Conservation (phyloP, 2,329 filamentous ascomycete genomes). For the Cladosporium sp. region DNA sequence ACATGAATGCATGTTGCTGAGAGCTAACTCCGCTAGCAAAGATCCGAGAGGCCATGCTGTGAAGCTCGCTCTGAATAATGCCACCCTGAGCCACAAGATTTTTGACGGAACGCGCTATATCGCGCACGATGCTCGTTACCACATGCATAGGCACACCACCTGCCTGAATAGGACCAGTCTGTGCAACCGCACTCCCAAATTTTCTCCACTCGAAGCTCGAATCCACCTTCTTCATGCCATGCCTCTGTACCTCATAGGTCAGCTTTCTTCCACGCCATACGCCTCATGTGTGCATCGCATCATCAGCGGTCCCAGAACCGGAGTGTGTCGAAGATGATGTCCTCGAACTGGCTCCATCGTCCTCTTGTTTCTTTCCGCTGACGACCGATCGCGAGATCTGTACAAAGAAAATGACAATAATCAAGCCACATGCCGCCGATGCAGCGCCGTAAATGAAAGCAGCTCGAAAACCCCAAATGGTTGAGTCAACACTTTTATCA, state of each 20-base stretch:
- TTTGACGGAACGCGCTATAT: not conserved
- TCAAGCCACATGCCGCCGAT: constrained; percentile 26
- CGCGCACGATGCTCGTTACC: constrained; percentile 4
- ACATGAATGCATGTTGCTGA: not conserved
- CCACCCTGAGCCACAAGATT: not conserved
- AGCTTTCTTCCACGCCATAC: not conserved
- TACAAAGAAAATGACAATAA: constrained; percentile 27
- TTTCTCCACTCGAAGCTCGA: not conserved
- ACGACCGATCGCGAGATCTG: constrained; percentile 24
- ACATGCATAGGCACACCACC: constrained; percentile 2
- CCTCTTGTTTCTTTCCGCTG: constrained; percentile 19
- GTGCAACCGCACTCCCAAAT: not conserved
- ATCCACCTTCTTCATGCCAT: not conserved
- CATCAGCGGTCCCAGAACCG: not conserved
- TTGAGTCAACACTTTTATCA: not conserved
- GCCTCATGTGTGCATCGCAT: not conserved
- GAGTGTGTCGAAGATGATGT: not conserved
- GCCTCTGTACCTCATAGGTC: not conserved
- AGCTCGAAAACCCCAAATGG: constrained; percentile 20
- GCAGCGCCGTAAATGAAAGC: constrained; percentile 31
- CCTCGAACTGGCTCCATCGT: not conserved
- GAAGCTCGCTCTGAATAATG: constrained; percentile 1
- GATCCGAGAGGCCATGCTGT: not conserved
- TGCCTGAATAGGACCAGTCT: constrained; percentile 3
- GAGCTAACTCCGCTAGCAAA: not conserved